Evolutionary conservation across 352 stramenopile species (phyloP), one percentile per base, ranked within the genome.

Genomic region (Pythium rishiriense): DNA sequence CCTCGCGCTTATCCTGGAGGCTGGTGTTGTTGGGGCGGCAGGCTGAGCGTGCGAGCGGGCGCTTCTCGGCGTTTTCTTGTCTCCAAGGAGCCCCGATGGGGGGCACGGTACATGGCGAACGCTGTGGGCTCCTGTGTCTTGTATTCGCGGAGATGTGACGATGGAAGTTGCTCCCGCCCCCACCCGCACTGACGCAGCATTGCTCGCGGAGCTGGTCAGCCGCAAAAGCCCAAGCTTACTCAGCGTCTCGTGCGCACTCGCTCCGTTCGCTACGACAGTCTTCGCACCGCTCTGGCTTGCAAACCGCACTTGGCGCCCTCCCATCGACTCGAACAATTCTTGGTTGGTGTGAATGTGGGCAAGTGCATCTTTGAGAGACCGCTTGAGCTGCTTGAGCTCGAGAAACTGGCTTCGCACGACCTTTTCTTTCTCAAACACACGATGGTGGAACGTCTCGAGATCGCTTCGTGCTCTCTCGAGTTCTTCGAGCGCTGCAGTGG

Each of bases 331-430:
- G 31, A 85, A 69, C 46, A 89, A 68, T 21, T 78, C 70, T n/a
- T 86, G 72, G 53, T 85, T 90, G 14, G 69, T 75, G n/a, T 89
- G 79, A 6, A 86, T 70, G 0, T 72, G 75, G 1, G 68, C 58
- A 12, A 74, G 60, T 17, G 88, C 62, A 11, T 92, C 81, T 19
- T 84, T 78, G 0, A 91, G 61, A 10, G 78, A 62, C 10, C 80
- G 78, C 69, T 92, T 92, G 50, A 94, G 79, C 37, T 82, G 77
- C 65, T 94, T 94, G 53, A 94, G 82, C 55, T 85, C 70, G 22
- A 92, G 51, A 37, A 88, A 83, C 29, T 91, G 80, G 5, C 64
- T 75, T 33, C 85, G 74, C 26, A 87, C 73, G 24, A 72, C 61
- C 37, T 86, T 85, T 52, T 94, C 83, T 35, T 89, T 88, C 2